These are phyloP conservation scores for Xylaria grammica DNA, from an alignment of 495 filamentous ascomycete genomes.

Conservation along the genomic window DNA sequence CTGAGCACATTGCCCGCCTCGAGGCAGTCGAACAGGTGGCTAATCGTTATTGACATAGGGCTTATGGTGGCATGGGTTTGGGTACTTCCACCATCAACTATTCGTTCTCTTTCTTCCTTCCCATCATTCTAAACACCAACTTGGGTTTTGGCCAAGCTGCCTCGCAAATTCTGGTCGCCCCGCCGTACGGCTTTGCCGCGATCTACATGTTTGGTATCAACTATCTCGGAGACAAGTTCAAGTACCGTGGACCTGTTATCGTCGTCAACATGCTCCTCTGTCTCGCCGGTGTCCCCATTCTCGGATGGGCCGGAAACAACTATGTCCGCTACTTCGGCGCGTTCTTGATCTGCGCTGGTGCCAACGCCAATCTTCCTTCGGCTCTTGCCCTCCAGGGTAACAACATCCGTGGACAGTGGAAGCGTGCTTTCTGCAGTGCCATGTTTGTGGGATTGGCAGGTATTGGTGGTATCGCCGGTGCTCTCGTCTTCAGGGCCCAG, in stretches of 20 bases:
- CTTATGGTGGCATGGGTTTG: conserved; percentile 59
- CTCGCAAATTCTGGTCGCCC: conserved; percentile 65
- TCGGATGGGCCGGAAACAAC: conserved; percentile 56
- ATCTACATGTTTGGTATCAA: conserved; percentile 61
- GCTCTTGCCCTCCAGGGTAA: conserved; percentile 62
- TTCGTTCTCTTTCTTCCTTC: conserved; percentile 68
- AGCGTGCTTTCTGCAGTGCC: conserved; percentile 64
- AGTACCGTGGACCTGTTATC: conserved; percentile 58
- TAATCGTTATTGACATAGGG: conserved; percentile 28
- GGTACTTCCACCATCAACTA: conserved; percentile 62
- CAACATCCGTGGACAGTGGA: conserved; percentile 72
- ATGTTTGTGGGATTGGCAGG: conserved; percentile 61
- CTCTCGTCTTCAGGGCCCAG: conserved; percentile 60
- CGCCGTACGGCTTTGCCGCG: conserved; percentile 62
- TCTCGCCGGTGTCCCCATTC: conserved; percentile 49
- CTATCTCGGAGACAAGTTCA: conserved; percentile 61
- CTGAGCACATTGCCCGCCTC: background rate
- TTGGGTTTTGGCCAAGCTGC: conserved; percentile 60
- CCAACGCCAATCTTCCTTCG: conserved; percentile 61
- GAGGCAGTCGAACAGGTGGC: background rate
- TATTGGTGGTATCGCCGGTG: conserved; percentile 65
- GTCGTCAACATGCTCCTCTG: conserved; percentile 52
- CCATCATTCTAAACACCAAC: conserved; percentile 62
- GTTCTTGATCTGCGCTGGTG: conserved; percentile 61
- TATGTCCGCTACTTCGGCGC: conserved; percentile 65